A percentile compares a stretch with the other conserved stretches of the same genome.
Conservation (phyloP, 2,329 filamentous ascomycete species). For the Neofusicoccum kwambonambiense region DNA sequence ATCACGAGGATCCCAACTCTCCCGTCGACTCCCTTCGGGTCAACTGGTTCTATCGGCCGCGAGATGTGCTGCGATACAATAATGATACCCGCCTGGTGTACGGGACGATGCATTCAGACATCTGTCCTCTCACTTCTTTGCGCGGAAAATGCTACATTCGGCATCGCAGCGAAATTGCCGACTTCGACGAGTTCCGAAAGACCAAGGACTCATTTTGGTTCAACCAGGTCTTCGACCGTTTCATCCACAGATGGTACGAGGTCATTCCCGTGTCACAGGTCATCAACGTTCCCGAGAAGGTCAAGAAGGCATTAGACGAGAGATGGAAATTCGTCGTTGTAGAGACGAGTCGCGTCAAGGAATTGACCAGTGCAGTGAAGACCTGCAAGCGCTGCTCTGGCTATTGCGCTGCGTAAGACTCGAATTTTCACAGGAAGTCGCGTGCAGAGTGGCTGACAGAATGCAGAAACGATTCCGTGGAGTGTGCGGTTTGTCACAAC, state of each 20-base stretch:
- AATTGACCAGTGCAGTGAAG: conserved; percentile 93
- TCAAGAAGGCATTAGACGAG: conserved; percentile 94
- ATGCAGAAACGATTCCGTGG: conserved; percentile 83
- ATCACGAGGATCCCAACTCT: conserved; percentile 65
- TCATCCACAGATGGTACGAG: conserved; percentile 97
- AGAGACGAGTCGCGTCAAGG: conserved; percentile 89
- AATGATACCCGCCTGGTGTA: conserved; percentile 89
- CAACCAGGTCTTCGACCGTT: conserved; percentile 95
- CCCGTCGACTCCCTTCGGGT: conserved; percentile 85
- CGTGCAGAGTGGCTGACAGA: conserved; percentile 21
- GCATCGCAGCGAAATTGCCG: conserved; percentile 81
- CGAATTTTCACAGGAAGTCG: too few relatives aligned
- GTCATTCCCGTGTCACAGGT: conserved; percentile 89
- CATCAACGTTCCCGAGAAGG: conserved; percentile 91
- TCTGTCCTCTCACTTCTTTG: conserved; percentile 85
- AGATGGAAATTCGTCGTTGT: conserved; percentile 96
- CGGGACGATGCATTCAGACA: conserved; percentile 98
- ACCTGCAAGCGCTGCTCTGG: conserved; percentile 87
- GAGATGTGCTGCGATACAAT: conserved; percentile 90
- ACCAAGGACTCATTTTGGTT: conserved; percentile 90
- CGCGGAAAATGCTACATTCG: conserved; percentile 90
- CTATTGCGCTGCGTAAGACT: conserved; percentile 83
- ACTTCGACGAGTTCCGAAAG: conserved; percentile 81
- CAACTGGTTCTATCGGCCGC: conserved; percentile 97
- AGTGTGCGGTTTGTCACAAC: conserved; percentile 90